Evolutionary conservation across 2,329 filamentous ascomycete genomes (phyloP), one percentile per base, ranked within the genome.

Genomic region (Ascochyta lentis): DNA sequence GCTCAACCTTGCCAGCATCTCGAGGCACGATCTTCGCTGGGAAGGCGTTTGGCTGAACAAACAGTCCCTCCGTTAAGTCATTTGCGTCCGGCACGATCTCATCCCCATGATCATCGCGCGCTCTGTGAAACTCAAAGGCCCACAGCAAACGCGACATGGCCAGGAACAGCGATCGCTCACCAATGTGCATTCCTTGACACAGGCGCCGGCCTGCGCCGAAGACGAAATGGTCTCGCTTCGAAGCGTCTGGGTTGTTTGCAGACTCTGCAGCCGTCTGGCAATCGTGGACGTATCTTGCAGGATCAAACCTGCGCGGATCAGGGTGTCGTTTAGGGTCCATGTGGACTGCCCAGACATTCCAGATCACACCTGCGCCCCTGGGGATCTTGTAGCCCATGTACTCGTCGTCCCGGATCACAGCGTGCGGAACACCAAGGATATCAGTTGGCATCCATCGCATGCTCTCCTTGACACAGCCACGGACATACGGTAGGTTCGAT

Each of bases 291-390:
- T 64, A 81, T 2, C 79, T 72, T 3, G 71, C 72, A 0, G 81
- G 80, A 45, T 81, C 63, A 59, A 83, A 83, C 3, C 46, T 59
- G 2, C 73, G 63, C 0, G 81, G 81, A 19, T 81, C 67, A 0
- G 74, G 60, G 58, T 78, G 73, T 2, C 78, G 73, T 1, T 70
- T 60, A 2, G 76, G 71, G 56, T 86, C 81, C 65, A 59, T 67
- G 5, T 65, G 60, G 3, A 59, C 39, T 10, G 31, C 43, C 75
- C 75, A 79, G 0, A 70, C 68, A 40, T 78, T 77, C 35, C 41
- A 53, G 40, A 74, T 49, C n/a, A 77, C 57, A 12, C 68, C 64
- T 0, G 75, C 69, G 1, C 70, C 74, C 48, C 75, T 75, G 0
- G 77, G 77, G 12, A 79, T 73, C n/a, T 50, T 61, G 34, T 70